Evolutionary conservation across 2,329 filamentous ascomycete species (phyloP), one percentile per base, ranked within the genome.

Genomic region (Sporothrix dimorphospora): DNA sequence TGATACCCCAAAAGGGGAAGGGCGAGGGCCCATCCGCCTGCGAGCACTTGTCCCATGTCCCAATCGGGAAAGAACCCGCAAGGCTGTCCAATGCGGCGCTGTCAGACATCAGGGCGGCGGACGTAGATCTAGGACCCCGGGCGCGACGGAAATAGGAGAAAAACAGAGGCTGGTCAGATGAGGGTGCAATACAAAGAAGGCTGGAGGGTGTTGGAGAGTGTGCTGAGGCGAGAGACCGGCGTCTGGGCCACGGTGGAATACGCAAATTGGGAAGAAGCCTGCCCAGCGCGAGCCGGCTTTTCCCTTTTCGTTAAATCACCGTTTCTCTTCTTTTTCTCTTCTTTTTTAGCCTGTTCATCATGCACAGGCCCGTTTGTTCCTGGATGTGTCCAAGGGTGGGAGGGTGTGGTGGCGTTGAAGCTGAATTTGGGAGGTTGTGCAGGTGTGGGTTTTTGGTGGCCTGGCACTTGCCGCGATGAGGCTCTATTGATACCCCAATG

Each of bases 401-500:
- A 42, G 57, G 65, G 42, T 51, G 51, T 57, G 66, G 63, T 68
- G 61, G 38, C 53, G 42, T 61, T 38, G 66, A 38, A 38, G n/a
- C n/a, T n/a, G n/a, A n/a, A n/a, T n/a, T 24, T 53, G 38, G 24
- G 38, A 24, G 45, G 47, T 47, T 14, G 47, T n/a, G 47, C 3
- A 47, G 38, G 27, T 14, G 14, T 21, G n/a, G n/a, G 53, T 27
- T 12, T 12, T 8, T 40, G 27, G 57, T 11, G 38, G 63, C 21
- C 42, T n/a, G 63, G 63, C 34, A 57, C 53, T 71, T 71, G 45
- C n/a, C 40, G 53, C 19, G 51, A 74, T 71, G 74, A 74, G 61
- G 75, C 59, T 72, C 72, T 76, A 76, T 76, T 76, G 65, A 76
- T 2, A 75, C 72, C 75, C 75, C 40, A 72, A 75, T 72, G 11